Percentiles rank a stretch among this genome's conserved stretches.
Evolutionary conservation across 2,329 filamentous ascomycete genomes (phyloP).

Genomic region (Hirsutella rhossiliensis): DNA sequence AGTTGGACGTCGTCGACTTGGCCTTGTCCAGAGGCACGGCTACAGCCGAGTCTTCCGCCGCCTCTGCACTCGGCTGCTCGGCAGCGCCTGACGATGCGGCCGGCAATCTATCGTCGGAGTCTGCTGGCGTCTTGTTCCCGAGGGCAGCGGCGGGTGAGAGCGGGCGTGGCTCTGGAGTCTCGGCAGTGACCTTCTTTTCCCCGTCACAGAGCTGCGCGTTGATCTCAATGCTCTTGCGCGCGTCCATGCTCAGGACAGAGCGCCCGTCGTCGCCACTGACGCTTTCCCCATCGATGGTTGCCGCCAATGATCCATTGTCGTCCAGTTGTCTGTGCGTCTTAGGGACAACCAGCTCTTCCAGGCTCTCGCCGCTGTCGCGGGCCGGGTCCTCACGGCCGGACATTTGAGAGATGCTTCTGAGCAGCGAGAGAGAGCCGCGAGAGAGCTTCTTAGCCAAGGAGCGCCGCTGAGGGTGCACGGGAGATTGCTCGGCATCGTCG

Average conservation of each 20-base stretch:
- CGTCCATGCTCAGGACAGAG: conserved; percentile 11
- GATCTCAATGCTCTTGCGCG: conserved; percentile 23
- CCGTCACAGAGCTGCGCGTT: conserved; percentile 21
- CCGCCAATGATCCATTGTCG: conserved; percentile 41
- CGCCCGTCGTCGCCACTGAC: conserved; percentile 25
- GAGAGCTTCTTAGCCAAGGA: conserved; percentile 38
- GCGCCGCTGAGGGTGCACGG: conserved; percentile 11
- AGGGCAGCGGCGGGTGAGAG: too few relatives aligned
- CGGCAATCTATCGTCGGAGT: too few relatives aligned
- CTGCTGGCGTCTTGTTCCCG: too few relatives aligned
- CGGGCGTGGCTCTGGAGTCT: background rate
- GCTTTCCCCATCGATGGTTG: conserved; percentile 44
- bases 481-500: conserved; percentile 38
- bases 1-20: conserved; percentile 28
- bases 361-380: conserved; percentile 22
- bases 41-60: conserved; percentile 3
- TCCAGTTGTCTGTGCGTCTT: conserved; percentile 18
- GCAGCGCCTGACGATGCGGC: background rate
- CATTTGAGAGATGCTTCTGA: conserved; percentile 30
- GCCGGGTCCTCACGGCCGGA: conserved; percentile 9
- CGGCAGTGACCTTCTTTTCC: background rate
- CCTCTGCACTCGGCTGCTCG: background rate
- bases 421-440: conserved; percentile 28
- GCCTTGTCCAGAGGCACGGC: conserved; percentile 17
- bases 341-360: conserved; percentile 32